Evolutionary conservation across 176 grass and related monocot species (phyloP).

Genomic region (Zizania latifolia): DNA sequence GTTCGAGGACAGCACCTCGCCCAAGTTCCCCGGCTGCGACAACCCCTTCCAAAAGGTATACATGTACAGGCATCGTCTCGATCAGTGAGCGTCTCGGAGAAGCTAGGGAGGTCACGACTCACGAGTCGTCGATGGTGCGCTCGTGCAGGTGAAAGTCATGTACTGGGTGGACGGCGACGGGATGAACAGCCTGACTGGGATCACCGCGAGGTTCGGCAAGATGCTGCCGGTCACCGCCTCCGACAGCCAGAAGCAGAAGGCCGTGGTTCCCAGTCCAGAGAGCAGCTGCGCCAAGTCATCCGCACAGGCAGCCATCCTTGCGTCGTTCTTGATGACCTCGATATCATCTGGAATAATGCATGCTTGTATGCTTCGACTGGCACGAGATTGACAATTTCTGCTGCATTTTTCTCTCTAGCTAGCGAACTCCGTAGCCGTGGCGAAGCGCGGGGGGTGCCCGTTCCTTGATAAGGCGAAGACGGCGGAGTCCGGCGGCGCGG

Average conservation of each 20-base stretch:
- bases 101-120: too few relatives aligned
- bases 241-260: constrained; percentile 2
- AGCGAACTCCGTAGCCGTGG: constrained; percentile 40
- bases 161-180: constrained; percentile 64
- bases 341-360: too few relatives aligned
- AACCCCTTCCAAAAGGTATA: constrained; percentile 53
- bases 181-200: constrained; percentile 50
- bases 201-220: constrained; percentile 63
- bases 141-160: constrained; percentile 62
- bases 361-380: too few relatives aligned
- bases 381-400: too few relatives aligned
- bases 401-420: neutral
- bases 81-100: neutral
- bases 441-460: constrained; percentile 61
- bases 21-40: constrained; percentile 63
- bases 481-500: constrained; percentile 48
- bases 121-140: too few relatives aligned
- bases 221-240: constrained; percentile 31
- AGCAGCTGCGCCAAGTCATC: constrained; percentile 48
- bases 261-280: constrained; percentile 37
- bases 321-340: too few relatives aligned
- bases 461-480: constrained; percentile 65
- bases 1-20: constrained; percentile 39
- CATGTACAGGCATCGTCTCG: neutral
- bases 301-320: constrained; percentile 15